These are phyloP conservation scores for Sedum album DNA, from an alignment of 164 flowering plant species.

Conservation along the genomic window DNA sequence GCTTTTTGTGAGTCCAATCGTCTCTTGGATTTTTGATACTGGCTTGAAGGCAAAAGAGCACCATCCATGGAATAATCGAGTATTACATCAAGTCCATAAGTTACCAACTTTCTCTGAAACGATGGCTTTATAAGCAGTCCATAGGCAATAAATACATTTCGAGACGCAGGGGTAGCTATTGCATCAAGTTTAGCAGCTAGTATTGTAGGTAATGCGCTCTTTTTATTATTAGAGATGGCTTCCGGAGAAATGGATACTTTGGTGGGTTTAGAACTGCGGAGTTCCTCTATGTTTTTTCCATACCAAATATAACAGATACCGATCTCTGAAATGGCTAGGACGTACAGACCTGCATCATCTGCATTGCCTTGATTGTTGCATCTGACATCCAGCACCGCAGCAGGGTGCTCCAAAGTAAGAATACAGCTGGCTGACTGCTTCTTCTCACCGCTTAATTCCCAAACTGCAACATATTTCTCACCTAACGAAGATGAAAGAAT, in stretches of 20 bases:
- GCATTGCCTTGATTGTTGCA: constrained; percentile 16
- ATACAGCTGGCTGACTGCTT: constrained; percentile 58
- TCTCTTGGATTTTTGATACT: constrained; percentile 37
- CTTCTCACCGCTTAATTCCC: constrained; percentile 66
- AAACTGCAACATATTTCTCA: constrained; percentile 74
- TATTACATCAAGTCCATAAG: constrained; percentile 47
- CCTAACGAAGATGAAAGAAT: constrained; percentile 82
- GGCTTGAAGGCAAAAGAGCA: constrained; percentile 48
- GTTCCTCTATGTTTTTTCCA: constrained; percentile 50
- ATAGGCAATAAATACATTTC: constrained; percentile 53
- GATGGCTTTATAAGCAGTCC: constrained; percentile 75
- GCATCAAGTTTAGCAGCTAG: constrained; percentile 64
- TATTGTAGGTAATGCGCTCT: constrained; percentile 39
- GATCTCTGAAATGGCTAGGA: constrained; percentile 74
- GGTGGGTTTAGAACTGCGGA: constrained; percentile 56
- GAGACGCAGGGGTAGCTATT: constrained; percentile 31
- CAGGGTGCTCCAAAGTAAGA: constrained; percentile 93
- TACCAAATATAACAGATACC: constrained; percentile 84
- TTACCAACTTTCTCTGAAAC: constrained; percentile 64
- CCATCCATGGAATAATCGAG: constrained; percentile 47
- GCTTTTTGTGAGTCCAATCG: constrained; percentile 21
- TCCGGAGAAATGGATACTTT: constrained; percentile 42
- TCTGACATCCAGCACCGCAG: constrained; percentile 61
- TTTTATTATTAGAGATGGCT: constrained; percentile 26
- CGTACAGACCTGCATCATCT: constrained; percentile 36